Percentiles rank a stretch among this genome's conserved stretches.
These are phyloP conservation scores for Exophiala dermatitidis DNA, from an alignment of 2,329 filamentous ascomycete genomes.

Conservation along the genomic window DNA sequence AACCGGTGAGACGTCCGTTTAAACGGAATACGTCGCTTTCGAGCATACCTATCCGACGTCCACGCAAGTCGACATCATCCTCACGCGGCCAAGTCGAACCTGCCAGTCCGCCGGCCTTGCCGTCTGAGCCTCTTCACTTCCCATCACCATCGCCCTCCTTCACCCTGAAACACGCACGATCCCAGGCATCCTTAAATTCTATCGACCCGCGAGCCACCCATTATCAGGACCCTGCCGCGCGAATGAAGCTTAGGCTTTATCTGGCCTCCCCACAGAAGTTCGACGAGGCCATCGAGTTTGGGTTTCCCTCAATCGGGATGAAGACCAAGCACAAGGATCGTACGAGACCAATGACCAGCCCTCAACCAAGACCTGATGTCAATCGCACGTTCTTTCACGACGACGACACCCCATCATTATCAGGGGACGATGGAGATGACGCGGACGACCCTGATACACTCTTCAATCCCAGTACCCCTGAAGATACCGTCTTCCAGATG, in stretches of 20 bases:
- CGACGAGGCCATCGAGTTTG: conserved; percentile 89
- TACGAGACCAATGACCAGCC: conserved; percentile 27
- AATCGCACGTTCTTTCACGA: conserved; percentile 47
- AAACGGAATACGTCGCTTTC: conserved; percentile 66
- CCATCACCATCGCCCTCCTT: conserved; percentile 32
- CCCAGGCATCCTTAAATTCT: conserved; percentile 39
- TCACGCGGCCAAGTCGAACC: conserved; percentile 46
- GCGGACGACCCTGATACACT: conserved; percentile 22
- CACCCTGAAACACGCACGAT: conserved; percentile 30
- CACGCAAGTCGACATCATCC: conserved; percentile 39
- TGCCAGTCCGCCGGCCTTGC: conserved; percentile 31
- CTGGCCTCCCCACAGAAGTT: conserved; percentile 89
- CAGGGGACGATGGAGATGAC: conserved; percentile 32
- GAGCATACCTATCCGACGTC: conserved; percentile 56
- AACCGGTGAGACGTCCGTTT: conserved; percentile 45
- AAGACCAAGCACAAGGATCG: conserved; percentile 14
- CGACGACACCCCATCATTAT: conserved; percentile 41
- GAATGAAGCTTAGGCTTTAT: conserved; percentile 76
- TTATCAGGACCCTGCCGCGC: conserved; percentile 83
- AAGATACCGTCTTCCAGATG: conserved; percentile 25
- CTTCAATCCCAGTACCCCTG: conserved; percentile 26
- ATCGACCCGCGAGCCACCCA: conserved; percentile 69
- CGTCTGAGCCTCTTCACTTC: conserved; percentile 27
- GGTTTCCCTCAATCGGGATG: conserved; percentile 58
- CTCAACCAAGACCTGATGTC: conserved; percentile 41